Percentiles rank a stretch among this genome's conserved stretches.
These are phyloP conservation scores for Phalaenopsis hybrid DNA, from an alignment of 116 monocot genomes.

Conservation along the genomic window DNA sequence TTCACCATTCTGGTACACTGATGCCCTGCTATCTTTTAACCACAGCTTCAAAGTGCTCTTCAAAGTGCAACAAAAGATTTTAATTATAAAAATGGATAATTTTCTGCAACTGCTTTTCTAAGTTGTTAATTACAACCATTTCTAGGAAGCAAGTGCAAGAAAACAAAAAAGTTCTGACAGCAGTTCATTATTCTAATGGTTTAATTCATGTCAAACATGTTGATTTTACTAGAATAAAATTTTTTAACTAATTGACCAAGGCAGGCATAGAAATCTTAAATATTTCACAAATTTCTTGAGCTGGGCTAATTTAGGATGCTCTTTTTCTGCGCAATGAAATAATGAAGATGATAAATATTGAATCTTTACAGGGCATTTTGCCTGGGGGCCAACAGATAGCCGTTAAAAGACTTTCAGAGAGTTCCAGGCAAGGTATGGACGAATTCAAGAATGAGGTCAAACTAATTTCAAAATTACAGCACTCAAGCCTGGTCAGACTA, in stretches of 20 bases:
- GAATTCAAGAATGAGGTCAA: constrained; percentile 12
- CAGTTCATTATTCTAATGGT: no score
- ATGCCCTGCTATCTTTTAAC: no score
- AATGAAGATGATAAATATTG: not conserved
- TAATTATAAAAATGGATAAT: no score
- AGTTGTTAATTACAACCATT: no score
- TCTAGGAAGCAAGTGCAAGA: no score
- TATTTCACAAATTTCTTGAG: no score
- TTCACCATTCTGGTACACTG: no score
- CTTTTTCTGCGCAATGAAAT: not conserved
- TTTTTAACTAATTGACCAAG: not conserved
- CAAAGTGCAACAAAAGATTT: no score
- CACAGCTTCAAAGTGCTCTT: no score
- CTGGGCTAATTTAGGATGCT: not conserved
- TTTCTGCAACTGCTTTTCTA: no score
- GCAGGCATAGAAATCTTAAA: not conserved
- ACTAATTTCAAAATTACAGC: constrained; percentile 9
- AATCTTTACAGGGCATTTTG: not conserved
- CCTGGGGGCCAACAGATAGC: constrained; percentile 6
- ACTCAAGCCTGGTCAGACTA: constrained; percentile 1
- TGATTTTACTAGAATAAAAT: not conserved
- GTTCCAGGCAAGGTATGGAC: constrained; percentile 6
- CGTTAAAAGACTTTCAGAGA: constrained; percentile 4
- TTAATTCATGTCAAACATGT: no score
- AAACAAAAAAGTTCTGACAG: no score